phyloP scores from a whole-genome alignment of 140 eudicot species.

The Cichorium intybus region DNA sequence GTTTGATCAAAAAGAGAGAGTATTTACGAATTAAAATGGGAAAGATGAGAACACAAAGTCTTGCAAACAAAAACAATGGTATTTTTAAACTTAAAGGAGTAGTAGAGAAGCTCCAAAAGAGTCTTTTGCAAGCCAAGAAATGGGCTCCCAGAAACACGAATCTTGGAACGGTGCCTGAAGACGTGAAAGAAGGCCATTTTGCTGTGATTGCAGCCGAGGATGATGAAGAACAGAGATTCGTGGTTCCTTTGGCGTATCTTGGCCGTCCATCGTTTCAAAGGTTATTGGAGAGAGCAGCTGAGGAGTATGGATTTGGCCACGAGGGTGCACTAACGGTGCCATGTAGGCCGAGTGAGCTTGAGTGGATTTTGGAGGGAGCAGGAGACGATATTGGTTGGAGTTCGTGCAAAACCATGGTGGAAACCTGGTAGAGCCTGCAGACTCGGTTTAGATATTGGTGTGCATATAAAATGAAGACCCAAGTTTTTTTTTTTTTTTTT shows the following conservation, averaged over 20 bases:
- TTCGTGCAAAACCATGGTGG: conserved; percentile 7
- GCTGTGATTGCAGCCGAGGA: conserved; percentile 50
- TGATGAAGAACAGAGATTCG: conserved; percentile 33
- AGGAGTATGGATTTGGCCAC: conserved; percentile 57
- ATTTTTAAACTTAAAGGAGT: conserved; percentile 37
- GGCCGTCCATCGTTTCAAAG: conserved; percentile 37
- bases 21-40: conserved; percentile 13
- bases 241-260: conserved; percentile 44
- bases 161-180: conserved; percentile 29
- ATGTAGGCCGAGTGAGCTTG: conserved; percentile 44
- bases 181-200: conserved; percentile 66
- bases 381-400: not conserved
- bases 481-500: not conserved
- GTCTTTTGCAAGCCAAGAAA: conserved; percentile 39
- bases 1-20: conserved; percentile 1
- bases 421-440: not conserved
- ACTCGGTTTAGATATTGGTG: not conserved
- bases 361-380: conserved; percentile 34
- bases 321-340: conserved; percentile 53
- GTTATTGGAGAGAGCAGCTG: conserved; percentile 55
- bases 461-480: not conserved
- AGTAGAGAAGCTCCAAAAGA: conserved; percentile 44
- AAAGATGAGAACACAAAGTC: not conserved
- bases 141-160: not conserved
- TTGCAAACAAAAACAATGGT: conserved; percentile 13